Percentiles rank a stretch among this genome's conserved stretches.
phyloP scores from a whole-genome alignment of 192 early-diverging fungal species.

The Coemansia interrupta region DNA sequence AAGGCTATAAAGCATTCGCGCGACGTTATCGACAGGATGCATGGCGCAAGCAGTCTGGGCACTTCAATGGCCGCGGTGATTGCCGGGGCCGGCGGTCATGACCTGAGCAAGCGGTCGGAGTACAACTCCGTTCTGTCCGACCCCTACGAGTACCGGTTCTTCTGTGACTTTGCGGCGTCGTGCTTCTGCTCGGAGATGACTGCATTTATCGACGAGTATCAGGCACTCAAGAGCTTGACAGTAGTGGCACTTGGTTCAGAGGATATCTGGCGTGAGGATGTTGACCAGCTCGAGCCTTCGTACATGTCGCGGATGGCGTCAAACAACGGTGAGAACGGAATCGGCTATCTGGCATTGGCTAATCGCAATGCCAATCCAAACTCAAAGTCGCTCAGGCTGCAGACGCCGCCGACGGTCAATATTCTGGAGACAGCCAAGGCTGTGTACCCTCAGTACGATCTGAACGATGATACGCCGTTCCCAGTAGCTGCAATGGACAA shows the following conservation, averaged over 20 bases:
- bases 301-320: slow-evolving; percentile 31
- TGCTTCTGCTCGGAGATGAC: slow-evolving; percentile 53
- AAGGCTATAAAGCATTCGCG: slow-evolving; percentile 34
- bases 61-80: slow-evolving; percentile 28
- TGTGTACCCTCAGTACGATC: slow-evolving; percentile 33
- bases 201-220: slow-evolving; percentile 48
- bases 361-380: slow-evolving; percentile 13
- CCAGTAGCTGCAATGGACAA: slow-evolving; percentile 46
- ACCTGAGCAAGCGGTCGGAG: slow-evolving; percentile 32
- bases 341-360: slow-evolving; percentile 30
- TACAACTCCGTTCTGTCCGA: slow-evolving; percentile 35
- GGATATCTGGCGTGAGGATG: slow-evolving; percentile 38
- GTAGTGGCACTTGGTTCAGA: slow-evolving; percentile 32
- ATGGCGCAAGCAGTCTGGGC: slow-evolving; percentile 30
- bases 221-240: slow-evolving; percentile 36
- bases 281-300: slow-evolving; percentile 28
- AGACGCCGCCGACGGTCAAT: slow-evolving; percentile 38
- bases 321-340: slow-evolving; percentile 11
- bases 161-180: slow-evolving; percentile 49
- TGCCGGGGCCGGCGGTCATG: slow-evolving; percentile 22
- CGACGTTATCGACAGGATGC: slow-evolving; percentile 35
- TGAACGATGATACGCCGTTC: slow-evolving; percentile 35
- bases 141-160: slow-evolving; percentile 45
- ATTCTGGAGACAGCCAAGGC: slow-evolving; percentile 42
- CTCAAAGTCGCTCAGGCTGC: slow-evolving; percentile 21